These are phyloP conservation scores for Brassica nigra DNA, from an alignment of 345 rosid species.

Conservation along the genomic window DNA sequence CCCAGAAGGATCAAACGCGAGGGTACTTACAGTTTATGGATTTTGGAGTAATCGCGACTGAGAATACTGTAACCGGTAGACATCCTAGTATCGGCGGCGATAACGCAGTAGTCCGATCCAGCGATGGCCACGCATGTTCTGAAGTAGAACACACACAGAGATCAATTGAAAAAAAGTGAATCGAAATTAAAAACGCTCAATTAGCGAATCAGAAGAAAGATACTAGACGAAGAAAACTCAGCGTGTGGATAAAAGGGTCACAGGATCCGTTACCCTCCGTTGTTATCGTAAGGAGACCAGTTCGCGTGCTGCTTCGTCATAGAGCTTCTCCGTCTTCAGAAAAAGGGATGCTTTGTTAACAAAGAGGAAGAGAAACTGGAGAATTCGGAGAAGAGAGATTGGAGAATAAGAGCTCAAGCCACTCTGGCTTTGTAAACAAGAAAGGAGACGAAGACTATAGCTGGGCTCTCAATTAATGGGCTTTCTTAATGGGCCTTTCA, in stretches of 20 bases:
- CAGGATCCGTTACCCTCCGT: constrained; percentile 79
- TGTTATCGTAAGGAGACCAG: constrained; percentile 96
- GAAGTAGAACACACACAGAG: constrained; percentile 6
- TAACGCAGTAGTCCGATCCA: constrained; percentile 91
- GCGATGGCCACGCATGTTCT: constrained; percentile 95
- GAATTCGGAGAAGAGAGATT: not conserved
- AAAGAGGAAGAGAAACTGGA: not conserved
- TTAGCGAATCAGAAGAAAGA: not conserved
- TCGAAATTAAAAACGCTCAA: not conserved
- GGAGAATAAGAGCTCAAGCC: not conserved
- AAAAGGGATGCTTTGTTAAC: not conserved
- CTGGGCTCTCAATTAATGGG: not conserved
- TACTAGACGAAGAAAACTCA: not conserved
- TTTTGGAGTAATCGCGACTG: constrained; percentile 89
- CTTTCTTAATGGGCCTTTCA: constrained; percentile 4
- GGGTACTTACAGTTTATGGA: constrained; percentile 63
- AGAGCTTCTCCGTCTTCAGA: constrained; percentile 28
- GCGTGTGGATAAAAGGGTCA: not conserved
- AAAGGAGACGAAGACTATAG: not conserved
- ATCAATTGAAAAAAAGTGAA: not conserved
- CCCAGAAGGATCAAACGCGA: not conserved
- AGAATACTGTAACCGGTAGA: constrained; percentile 90
- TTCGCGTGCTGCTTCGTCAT: constrained; percentile 83
- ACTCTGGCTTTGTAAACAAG: constrained; percentile 39
- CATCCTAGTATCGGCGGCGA: constrained; percentile 96